A percentile compares a stretch with the other conserved stretches of the same genome.
These are phyloP conservation scores for Dalbergia cultrata DNA, from an alignment of 306 rosid species.

Conservation along the genomic window DNA sequence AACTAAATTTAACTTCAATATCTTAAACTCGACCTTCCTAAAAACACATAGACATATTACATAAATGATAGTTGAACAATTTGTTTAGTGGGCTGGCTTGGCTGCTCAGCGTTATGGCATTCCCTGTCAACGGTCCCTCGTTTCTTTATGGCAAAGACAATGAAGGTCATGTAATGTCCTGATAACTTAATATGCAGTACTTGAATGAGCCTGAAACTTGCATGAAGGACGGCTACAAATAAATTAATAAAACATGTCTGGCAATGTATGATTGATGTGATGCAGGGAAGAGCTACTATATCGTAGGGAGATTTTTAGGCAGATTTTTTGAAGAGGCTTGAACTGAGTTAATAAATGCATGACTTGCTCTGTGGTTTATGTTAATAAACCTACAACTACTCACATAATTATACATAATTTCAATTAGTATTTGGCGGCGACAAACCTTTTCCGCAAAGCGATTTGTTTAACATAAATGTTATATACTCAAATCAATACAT, in stretches of 20 bases:
- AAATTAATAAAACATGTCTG: background rate
- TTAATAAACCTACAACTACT: background rate
- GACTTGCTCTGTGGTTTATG: background rate
- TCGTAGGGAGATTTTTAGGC: background rate
- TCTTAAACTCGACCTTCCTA: too few relatives aligned
- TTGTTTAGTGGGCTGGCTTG: background rate
- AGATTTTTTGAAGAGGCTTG: background rate
- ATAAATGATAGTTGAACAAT: too few relatives aligned
- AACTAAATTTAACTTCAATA: too few relatives aligned
- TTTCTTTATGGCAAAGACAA: conserved; percentile 23
- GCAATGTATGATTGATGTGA: conserved; percentile 1
- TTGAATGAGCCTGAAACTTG: conserved; percentile 6
- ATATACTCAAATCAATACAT: too few relatives aligned
- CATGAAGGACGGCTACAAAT: conserved; percentile 19
- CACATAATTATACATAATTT: background rate
- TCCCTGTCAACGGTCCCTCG: background rate
- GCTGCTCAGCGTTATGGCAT: background rate
- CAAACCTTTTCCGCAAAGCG: too few relatives aligned
- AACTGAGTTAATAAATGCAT: background rate
- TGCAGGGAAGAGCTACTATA: background rate
- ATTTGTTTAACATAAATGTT: too few relatives aligned
- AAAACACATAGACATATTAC: too few relatives aligned
- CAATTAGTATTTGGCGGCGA: background rate
- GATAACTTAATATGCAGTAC: background rate
- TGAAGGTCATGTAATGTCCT: conserved; percentile 2